Base-by-base conservation (phyloP, 192 early-diverging fungal genomes). In the Podila horticola region DNA sequence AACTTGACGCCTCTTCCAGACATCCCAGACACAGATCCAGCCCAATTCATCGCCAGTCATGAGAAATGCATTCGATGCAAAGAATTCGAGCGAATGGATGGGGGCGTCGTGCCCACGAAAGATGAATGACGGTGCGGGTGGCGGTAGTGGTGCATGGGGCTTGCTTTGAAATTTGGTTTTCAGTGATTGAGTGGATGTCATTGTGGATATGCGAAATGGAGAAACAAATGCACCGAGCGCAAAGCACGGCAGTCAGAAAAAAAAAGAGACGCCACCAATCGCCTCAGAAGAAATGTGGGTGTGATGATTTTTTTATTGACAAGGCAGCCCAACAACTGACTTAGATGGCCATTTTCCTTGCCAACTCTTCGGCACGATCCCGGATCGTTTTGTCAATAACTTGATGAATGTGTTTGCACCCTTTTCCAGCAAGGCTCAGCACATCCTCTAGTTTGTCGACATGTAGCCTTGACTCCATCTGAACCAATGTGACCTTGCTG, bases 401-500 rank as follows among this genome's bases (percentile, higher is more conserved):
- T 17, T 84, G 74, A 36, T 89, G 77, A 48, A 96, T 86, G 58
- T 91, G 86, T 63, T 85, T 83, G 83, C 93, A 94, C 8, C 94
- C 94, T 60, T 90, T 85, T 4, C 84, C 82, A n/a, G 92, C 93
- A n/a, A 95, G 74, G 30, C 74, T 61, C 24, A 91, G 71, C 0
- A 94, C 89, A 15, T 72, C 73, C 66, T 93, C 89, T 34, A 96
- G 82, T 70, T 92, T 89, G 65, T 95, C 93, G 60, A 97, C 82
- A 79, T 96, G 95, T 66, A 99, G 86, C 67, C 94, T 83, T 29
- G 94, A 93, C 79, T 99, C 97, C 88, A 96, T 93, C 88, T 91
- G 92, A 52, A 96, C 82, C 75, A 97, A 74, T 31, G 92, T 92
- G 29, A 97, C 86, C 82, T 94, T 95, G 52, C 92, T 91, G n/a